Base-by-base conservation (phyloP, 192 early-diverging fungal genomes). In the Backusella liffmaniae region DNA sequence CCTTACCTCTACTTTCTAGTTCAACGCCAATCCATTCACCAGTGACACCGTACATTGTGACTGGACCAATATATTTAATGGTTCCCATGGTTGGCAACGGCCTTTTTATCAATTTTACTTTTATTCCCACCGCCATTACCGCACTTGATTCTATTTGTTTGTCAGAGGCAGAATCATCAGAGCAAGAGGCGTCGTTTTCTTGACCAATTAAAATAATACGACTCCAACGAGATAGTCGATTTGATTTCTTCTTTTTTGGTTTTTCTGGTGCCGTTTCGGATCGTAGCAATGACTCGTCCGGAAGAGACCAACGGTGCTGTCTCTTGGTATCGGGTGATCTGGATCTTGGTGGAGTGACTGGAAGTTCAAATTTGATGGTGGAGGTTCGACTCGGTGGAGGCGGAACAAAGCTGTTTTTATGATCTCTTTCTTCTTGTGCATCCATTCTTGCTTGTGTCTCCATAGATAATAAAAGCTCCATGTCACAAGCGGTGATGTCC, bases 1-100 rank as follows among this genome's bases (percentile, higher is more conserved):
- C 0, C 68, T 73, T 80, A 81, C 80, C 80, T 77, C 73, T 53
- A 53, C 76, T 74, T 59, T 77, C 76, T 6, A 81, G 70, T 75
- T 81, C 80, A 41, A 81, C 75, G 0, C 80, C 80, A 66, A 77
- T 30, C 71, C 72, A 75, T 51, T 74, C 68, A 23, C 42, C 26
- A 44, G 21, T 71, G 26, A 44, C 42, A 1, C 26, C 26, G 39
- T 71, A 18, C 41, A 71, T 41, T 32, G 41, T 71, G 26, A 42
- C 76, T 29, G 56, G 56, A 16, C 80, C 80, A 75, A 81, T 74
- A 34, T 77, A 81, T 5, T 76, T 73, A 10, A 81, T 76, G 66
- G 68, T 71, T 13, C 73, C 80, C 42, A 70, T 74, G n/a, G 72
- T 77, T 36, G 72, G 72, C 4, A 81, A 65, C n/a, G 80, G 76